Evolutionary conservation across 1,284 basidiomycete genomes (phyloP).

Genomic region (Cryptococcus maquisensis): DNA sequence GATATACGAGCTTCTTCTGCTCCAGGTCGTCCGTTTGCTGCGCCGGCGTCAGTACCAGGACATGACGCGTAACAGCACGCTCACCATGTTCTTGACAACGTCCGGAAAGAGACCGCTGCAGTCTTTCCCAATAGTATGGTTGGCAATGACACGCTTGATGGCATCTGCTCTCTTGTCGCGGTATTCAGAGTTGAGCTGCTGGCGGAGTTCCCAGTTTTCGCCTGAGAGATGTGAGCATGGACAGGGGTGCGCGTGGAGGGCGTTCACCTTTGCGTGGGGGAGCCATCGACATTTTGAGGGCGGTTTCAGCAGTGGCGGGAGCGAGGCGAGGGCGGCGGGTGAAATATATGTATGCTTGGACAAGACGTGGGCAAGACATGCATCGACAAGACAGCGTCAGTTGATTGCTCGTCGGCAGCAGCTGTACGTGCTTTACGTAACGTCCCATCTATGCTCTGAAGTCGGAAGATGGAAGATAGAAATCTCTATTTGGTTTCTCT

Average conservation of each 20-base stretch:
- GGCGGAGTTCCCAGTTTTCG: slow-evolving; percentile 90
- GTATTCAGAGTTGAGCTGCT: slow-evolving; percentile 95
- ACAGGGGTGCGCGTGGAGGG: background rate
- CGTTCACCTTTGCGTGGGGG: slow-evolving; percentile 25
- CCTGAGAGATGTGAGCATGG: slow-evolving; percentile 46
- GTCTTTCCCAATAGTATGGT: slow-evolving; percentile 96
- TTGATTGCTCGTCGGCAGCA: too few species aligned
- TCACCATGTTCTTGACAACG: slow-evolving; percentile 93
- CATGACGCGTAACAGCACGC: slow-evolving; percentile 6
- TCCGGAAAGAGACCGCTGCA: slow-evolving; percentile 95
- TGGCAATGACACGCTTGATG: slow-evolving; percentile 92
- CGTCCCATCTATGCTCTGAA: too few species aligned
- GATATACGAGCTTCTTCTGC: slow-evolving; percentile 71
- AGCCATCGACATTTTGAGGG: slow-evolving; percentile 15
- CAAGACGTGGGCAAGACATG: too few species aligned
- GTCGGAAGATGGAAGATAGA: too few species aligned
- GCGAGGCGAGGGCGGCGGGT: too few species aligned
- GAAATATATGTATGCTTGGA: too few species aligned
- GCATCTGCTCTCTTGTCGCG: slow-evolving; percentile 95
- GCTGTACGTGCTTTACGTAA: too few species aligned
- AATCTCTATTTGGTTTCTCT: too few species aligned
- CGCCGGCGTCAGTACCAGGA: slow-evolving; percentile 4
- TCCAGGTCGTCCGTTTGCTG: slow-evolving; percentile 53
- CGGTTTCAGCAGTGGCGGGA: too few species aligned
- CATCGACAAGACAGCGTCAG: too few species aligned